Base-by-base conservation (phyloP, 1,284 basidiomycete genomes). In the Hypsizygus ulmarius region DNA sequence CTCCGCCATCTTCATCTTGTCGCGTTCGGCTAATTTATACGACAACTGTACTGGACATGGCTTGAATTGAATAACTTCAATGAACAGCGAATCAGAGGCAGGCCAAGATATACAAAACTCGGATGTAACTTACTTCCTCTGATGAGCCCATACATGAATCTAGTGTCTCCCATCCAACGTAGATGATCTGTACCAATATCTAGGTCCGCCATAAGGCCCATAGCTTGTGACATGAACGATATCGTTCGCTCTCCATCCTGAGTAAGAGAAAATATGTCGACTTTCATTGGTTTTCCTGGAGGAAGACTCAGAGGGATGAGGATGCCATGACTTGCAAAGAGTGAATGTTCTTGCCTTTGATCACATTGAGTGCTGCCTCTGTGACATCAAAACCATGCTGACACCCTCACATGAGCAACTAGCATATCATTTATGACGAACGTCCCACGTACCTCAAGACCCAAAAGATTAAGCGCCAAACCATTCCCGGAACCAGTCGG, bases 161-260 rank as follows among this genome's bases (percentile, higher is more conserved):
- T 84, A 6, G 80, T 74, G 63, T 93, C 90, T n/a, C 96, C 96
- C 80, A 99, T 85, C 84, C 92, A 97, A 2, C 96, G 81, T 38
- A 95, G 66, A 59, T 90, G 71, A 50, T 97, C 94, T 0, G 94
- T 97, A 12, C 91, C 87, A 38, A 91, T 67, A 64, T 96, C 93
- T 21, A 95, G 59, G 59, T 98, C 94, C 7, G 95, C 93, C 83
- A 97, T 91, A 28, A 99, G 74, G 0, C 96, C 96, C 14, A 94
- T 67, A 0, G 90, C 82, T 64, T 92, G 87, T 0, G 90, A 86
- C 73, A 98, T 84, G 75, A 94, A 97, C 7, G 90, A 91, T 59
- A 93, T 81, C n/a, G 77, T 76, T n/a, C 77, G 72, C 53, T 76
- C 80, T 42, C 74, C 78, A 5, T 76, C 74, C 59, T 94, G 90